phyloP scores from a whole-genome alignment of 2,329 filamentous ascomycete genomes.

The Aspergillus persii region DNA sequence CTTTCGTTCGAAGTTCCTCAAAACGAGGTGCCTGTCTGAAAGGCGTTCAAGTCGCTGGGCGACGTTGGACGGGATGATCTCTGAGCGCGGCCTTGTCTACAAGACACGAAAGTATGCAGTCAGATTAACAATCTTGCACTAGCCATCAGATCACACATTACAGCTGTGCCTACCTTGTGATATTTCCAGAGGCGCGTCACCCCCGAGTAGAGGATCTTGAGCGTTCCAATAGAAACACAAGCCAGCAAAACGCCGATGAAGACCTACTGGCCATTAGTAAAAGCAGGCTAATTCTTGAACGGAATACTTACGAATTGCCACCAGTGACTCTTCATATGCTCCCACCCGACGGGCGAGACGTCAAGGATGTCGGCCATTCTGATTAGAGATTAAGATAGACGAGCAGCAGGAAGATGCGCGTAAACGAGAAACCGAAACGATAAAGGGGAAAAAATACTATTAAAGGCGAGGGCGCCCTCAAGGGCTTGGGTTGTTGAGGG shows the following conservation, averaged over 20 bases:
- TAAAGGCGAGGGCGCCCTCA: neutral
- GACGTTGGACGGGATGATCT: slow-evolving; percentile 26
- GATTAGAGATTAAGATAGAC: slow-evolving; percentile 18
- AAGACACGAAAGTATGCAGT: neutral
- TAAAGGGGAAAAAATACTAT: slow-evolving; percentile 2
- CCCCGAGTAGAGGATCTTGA: slow-evolving; percentile 30
- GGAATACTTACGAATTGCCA: slow-evolving; percentile 42
- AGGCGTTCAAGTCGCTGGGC: slow-evolving; percentile 22
- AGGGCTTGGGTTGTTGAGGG: slow-evolving; percentile 1
- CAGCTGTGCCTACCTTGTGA: slow-evolving; percentile 26
- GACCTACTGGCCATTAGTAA: slow-evolving; percentile 22
- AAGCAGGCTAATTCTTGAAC: too few species aligned
- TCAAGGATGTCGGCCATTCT: slow-evolving; percentile 30
- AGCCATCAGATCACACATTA: neutral
- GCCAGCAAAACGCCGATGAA: slow-evolving; percentile 34
- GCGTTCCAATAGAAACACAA: slow-evolving; percentile 26
- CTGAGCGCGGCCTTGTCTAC: slow-evolving; percentile 24
- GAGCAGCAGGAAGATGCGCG: neutral
- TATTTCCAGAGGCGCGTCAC: slow-evolving; percentile 21
- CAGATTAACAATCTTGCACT: neutral
- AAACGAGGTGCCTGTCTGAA: slow-evolving; percentile 19
- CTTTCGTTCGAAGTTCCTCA: slow-evolving; percentile 16
- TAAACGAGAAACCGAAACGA: slow-evolving; percentile 12
- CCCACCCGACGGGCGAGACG: slow-evolving; percentile 34
- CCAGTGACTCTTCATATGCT: slow-evolving; percentile 38